These are phyloP conservation scores for Cutaneotrichosporon arboriforme DNA, from an alignment of 1,284 basidiomycete species.

Conservation along the genomic window DNA sequence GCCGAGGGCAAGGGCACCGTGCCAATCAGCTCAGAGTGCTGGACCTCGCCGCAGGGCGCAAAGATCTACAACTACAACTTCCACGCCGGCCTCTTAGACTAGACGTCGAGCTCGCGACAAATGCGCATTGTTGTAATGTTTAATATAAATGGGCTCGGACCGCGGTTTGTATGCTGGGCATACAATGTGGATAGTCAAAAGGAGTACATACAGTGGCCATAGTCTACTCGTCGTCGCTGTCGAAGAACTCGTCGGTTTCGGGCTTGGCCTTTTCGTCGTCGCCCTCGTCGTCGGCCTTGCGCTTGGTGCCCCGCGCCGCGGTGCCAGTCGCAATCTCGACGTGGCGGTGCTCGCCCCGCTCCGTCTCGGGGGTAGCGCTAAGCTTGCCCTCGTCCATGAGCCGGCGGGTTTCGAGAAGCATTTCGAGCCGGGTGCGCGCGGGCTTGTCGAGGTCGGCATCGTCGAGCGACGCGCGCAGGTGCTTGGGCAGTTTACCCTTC, in stretches of 20 bases:
- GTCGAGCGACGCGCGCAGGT: slow-evolving; percentile 47
- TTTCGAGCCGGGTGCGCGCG: slow-evolving; percentile 56
- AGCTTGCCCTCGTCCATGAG: slow-evolving; percentile 64
- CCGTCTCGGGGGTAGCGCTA: slow-evolving; percentile 58
- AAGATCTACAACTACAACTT: slow-evolving; percentile 47
- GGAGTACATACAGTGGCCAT: too few species aligned
- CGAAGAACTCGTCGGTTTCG: slow-evolving; percentile 10
- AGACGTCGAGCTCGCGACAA: not conserved
- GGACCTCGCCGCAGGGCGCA: slow-evolving; percentile 18
- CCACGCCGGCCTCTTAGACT: slow-evolving; percentile 23
- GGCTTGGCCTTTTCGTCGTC: not conserved
- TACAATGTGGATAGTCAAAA: not conserved
- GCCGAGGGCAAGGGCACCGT: slow-evolving; percentile 1
- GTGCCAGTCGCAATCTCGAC: not conserved
- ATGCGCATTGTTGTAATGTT: slow-evolving; percentile 9
- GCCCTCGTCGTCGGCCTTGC: not conserved
- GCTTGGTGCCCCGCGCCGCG: not conserved
- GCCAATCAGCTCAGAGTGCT: slow-evolving; percentile 25
- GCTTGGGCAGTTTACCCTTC: slow-evolving; percentile 45
- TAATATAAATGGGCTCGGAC: too few species aligned
- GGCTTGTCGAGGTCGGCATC: slow-evolving; percentile 39
- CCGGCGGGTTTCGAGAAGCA: slow-evolving; percentile 58
- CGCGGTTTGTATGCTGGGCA: slow-evolving; percentile 1
- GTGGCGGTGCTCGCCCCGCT: not conserved
- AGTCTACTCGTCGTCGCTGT: not conserved